These are phyloP conservation scores for Ceratocystis colombiana DNA, from an alignment of 2,329 filamentous ascomycete genomes.

Conservation along the genomic window DNA sequence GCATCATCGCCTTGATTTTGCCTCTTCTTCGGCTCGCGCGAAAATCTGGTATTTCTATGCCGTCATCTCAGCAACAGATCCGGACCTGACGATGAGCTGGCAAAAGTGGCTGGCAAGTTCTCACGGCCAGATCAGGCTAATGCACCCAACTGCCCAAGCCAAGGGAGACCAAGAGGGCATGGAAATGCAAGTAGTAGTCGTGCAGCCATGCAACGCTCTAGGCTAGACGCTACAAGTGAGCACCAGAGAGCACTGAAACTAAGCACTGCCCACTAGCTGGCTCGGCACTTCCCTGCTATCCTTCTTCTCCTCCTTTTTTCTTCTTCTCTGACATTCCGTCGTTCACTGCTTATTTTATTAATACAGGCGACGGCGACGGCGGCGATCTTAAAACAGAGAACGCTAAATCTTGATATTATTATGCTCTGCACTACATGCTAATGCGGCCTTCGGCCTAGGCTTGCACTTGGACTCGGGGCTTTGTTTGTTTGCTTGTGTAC, in stretches of 20 bases:
- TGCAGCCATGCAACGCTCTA: too few relatives aligned
- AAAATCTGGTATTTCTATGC: constrained; percentile 5
- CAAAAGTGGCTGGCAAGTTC: background rate
- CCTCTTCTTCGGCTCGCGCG: constrained; percentile 13
- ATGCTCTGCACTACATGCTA: background rate
- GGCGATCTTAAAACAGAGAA: constrained; percentile 6
- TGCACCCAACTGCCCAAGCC: too few relatives aligned
- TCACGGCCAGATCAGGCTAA: too few relatives aligned
- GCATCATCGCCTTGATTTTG: background rate
- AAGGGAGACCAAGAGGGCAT: background rate
- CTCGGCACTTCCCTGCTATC: background rate
- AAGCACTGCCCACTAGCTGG: constrained; percentile 2
- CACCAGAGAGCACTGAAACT: background rate
- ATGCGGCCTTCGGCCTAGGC: background rate
- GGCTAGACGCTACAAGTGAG: too few relatives aligned
- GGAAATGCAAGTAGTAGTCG: too few relatives aligned
- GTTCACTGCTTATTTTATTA: too few relatives aligned
- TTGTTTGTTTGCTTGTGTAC: background rate
- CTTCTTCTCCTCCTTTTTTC: background rate
- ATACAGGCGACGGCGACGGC: background rate
- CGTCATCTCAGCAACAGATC: constrained; percentile 12
- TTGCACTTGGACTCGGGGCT: background rate
- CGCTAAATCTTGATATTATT: background rate
- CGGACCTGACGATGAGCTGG: constrained; percentile 10
- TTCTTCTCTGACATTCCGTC: background rate